phyloP scores from a whole-genome alignment of 2,329 filamentous ascomycete genomes.

The Cordyceps cateniannulata region DNA sequence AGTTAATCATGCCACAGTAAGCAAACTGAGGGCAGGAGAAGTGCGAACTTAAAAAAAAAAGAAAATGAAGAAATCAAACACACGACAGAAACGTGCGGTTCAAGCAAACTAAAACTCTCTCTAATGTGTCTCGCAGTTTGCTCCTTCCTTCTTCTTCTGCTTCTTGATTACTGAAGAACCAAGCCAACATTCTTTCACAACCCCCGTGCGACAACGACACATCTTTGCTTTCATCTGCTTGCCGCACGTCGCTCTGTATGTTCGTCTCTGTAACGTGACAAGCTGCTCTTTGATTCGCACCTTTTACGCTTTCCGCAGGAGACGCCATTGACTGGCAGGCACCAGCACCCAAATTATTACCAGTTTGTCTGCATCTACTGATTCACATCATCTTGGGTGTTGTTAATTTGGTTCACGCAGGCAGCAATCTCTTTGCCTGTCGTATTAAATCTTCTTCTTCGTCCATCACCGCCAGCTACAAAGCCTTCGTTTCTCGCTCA shows the following conservation, averaged over 20 bases:
- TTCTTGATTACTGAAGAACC: neutral
- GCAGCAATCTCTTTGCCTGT: neutral
- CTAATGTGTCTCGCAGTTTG: neutral
- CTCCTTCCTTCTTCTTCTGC: no score
- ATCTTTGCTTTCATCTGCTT: no score
- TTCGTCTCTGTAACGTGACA: no score
- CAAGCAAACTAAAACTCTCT: no score
- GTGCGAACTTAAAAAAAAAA: neutral
- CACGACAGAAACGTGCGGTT: no score
- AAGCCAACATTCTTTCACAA: constrained; percentile 1
- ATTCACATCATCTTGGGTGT: constrained; percentile 1
- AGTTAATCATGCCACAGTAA: neutral
- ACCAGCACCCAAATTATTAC: neutral
- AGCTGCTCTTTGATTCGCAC: no score
- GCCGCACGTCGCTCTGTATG: no score
- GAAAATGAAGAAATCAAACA: neutral
- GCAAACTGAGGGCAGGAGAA: neutral
- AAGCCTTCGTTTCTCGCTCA: neutral
- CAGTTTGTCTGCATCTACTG: neutral
- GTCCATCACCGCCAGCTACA: neutral
- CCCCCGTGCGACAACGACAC: neutral
- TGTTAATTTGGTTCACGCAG: neutral
- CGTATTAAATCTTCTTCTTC: neutral
- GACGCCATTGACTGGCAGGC: neutral
- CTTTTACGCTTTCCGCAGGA: no score